Conservation (phyloP, 805 yeast species). For the Saturnispora quitensis region DNA sequence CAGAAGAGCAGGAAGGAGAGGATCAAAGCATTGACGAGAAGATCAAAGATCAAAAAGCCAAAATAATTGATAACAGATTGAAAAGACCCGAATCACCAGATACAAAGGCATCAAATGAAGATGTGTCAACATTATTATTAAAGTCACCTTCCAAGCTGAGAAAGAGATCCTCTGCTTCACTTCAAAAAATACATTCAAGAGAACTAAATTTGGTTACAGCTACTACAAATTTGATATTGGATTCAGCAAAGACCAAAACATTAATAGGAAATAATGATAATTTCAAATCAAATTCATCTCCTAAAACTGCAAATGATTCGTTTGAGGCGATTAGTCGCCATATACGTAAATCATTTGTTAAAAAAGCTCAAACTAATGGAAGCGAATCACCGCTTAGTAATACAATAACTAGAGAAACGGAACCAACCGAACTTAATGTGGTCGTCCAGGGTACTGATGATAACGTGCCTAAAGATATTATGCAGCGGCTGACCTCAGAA, state of each 20-base stretch:
- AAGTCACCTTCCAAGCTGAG: slow-evolving; percentile 20
- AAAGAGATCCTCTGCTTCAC: slow-evolving; percentile 14
- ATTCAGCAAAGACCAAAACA: neutral
- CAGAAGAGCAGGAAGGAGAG: neutral
- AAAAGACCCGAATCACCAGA: neutral
- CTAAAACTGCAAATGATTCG: slow-evolving; percentile 16
- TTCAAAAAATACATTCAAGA: slow-evolving; percentile 12
- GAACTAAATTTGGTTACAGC: slow-evolving; percentile 15
- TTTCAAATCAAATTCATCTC: neutral
- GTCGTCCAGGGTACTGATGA: neutral
- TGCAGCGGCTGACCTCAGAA: neutral
- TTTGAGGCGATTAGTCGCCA: slow-evolving; percentile 25
- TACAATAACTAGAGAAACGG: neutral
- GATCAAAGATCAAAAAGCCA: neutral
- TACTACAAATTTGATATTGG: slow-evolving; percentile 13
- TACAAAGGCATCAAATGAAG: slow-evolving; percentile 1
- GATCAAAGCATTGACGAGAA: neutral
- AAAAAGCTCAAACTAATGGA: slow-evolving; percentile 10
- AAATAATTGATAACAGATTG: neutral
- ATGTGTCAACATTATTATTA: slow-evolving; percentile 12
- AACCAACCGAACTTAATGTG: slow-evolving; percentile 4
- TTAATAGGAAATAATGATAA: neutral
- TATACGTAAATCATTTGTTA: slow-evolving; percentile 26
- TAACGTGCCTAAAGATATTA: neutral
- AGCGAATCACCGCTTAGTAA: neutral